Evolutionary conservation across 192 early-diverging fungal genomes (phyloP).

Genomic region (Geosiphon pyriformis): DNA sequence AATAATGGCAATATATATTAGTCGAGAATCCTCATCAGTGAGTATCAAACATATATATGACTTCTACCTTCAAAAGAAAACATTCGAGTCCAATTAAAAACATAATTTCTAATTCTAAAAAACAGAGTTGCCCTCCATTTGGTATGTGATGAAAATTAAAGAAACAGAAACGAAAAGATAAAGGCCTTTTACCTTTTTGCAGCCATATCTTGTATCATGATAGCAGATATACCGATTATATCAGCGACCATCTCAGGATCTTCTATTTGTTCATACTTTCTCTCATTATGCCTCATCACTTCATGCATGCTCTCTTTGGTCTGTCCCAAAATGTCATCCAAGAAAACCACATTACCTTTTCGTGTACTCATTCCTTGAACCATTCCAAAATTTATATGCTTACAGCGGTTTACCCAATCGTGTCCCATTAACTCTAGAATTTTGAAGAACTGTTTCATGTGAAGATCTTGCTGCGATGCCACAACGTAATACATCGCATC

Average conservation of each 20-base stretch:
- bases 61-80: conserved; percentile 81
- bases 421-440: conserved; percentile 76
- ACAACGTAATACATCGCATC: conserved; percentile 93
- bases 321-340: conserved; percentile 89
- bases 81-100: conserved; percentile 88
- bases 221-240: conserved; percentile 86
- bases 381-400: conserved; percentile 93
- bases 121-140: neutral
- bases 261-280: conserved; percentile 77
- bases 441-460: conserved; percentile 94
- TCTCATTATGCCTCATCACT: conserved; percentile 85
- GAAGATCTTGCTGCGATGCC: conserved; percentile 82
- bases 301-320: conserved; percentile 85
- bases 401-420: conserved; percentile 76
- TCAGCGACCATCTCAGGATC: conserved; percentile 80
- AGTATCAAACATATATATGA: neutral
- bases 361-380: conserved; percentile 95
- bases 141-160: neutral
- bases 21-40: neutral
- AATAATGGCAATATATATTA: conserved; percentile 1
- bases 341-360: conserved; percentile 90
- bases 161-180: neutral
- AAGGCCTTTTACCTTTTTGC: conserved; percentile 36
- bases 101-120: conserved; percentile 91
- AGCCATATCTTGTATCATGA: conserved; percentile 87